Percentiles rank a stretch among this genome's conserved stretches.
Evolutionary conservation across 2,329 filamentous ascomycete genomes (phyloP).

Genomic region (Cytospora chrysosperma): DNA sequence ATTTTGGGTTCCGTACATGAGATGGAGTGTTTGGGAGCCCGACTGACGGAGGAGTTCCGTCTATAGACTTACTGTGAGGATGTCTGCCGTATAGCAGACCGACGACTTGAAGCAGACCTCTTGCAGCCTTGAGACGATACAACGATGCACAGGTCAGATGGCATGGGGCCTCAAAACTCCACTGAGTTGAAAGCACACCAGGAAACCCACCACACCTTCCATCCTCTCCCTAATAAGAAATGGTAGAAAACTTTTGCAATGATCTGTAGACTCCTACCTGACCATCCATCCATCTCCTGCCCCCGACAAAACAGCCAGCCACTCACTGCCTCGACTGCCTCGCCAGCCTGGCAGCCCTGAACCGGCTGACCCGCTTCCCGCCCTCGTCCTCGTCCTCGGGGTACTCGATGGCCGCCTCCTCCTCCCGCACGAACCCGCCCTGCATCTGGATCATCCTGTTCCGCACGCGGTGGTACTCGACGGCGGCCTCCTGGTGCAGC

Average conservation of each 20-base stretch:
- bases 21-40: background rate
- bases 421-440: conserved; percentile 75
- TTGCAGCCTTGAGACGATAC: too few species aligned
- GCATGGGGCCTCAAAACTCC: background rate
- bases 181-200: background rate
- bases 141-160: background rate
- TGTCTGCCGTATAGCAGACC: background rate
- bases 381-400: conserved; percentile 66
- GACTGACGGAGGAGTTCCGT: background rate
- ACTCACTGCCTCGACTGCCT: conserved; percentile 38
- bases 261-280: background rate
- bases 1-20: conserved; percentile 41
- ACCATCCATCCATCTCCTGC: background rate
- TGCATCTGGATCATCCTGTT: conserved; percentile 81
- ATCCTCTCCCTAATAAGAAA: background rate
- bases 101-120: background rate
- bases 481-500: conserved; percentile 73
- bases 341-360: conserved; percentile 68
- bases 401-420: conserved; percentile 65
- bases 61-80: background rate
- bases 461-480: conserved; percentile 79
- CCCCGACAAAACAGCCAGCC: background rate
- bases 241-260: background rate
- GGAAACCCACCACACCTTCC: too few species aligned
- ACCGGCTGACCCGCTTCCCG: conserved; percentile 65